Conservation (phyloP, 2,329 filamentous ascomycete genomes). For the Fusarium papillatum region DNA sequence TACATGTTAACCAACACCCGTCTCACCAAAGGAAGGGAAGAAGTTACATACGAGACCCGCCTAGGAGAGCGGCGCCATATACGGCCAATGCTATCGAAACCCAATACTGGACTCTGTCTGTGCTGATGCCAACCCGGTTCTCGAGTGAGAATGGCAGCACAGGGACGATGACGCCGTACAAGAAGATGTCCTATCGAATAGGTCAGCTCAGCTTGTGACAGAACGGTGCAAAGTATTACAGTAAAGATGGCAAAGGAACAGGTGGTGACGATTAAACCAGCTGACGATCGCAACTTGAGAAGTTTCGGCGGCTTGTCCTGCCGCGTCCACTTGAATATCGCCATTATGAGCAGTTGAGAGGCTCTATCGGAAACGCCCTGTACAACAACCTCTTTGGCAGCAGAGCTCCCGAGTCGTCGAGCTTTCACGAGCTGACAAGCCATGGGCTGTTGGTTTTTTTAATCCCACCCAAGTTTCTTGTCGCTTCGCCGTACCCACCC, state of each 20-base stretch:
- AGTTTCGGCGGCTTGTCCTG: slow-evolving; percentile 44
- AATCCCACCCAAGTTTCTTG: slow-evolving; percentile 11
- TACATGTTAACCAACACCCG: neutral
- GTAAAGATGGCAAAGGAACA: slow-evolving; percentile 52
- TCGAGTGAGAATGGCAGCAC: slow-evolving; percentile 49
- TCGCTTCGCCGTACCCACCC: slow-evolving; percentile 26
- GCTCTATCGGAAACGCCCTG: neutral
- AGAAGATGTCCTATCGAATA: slow-evolving; percentile 49
- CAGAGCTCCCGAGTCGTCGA: neutral
- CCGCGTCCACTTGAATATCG: slow-evolving; percentile 17
- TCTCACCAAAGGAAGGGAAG: neutral
- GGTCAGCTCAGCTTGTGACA: slow-evolving; percentile 1
- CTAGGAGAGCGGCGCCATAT: slow-evolving; percentile 48
- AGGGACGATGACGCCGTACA: slow-evolving; percentile 52
- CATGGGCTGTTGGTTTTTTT: slow-evolving; percentile 8
- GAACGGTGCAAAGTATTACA: slow-evolving; percentile 32
- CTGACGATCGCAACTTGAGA: slow-evolving; percentile 48
- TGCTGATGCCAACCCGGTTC: slow-evolving; percentile 41
- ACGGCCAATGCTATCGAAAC: slow-evolving; percentile 52
- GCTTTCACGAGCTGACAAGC: neutral
- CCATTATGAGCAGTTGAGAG: slow-evolving; percentile 30
- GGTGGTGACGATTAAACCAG: slow-evolving; percentile 48
- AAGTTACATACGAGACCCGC: slow-evolving; percentile 46
- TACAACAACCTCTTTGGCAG: neutral
- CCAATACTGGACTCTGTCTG: slow-evolving; percentile 50